Conservation (phyloP, 495 filamentous ascomycete species). For the Penicillium desertorum region DNA sequence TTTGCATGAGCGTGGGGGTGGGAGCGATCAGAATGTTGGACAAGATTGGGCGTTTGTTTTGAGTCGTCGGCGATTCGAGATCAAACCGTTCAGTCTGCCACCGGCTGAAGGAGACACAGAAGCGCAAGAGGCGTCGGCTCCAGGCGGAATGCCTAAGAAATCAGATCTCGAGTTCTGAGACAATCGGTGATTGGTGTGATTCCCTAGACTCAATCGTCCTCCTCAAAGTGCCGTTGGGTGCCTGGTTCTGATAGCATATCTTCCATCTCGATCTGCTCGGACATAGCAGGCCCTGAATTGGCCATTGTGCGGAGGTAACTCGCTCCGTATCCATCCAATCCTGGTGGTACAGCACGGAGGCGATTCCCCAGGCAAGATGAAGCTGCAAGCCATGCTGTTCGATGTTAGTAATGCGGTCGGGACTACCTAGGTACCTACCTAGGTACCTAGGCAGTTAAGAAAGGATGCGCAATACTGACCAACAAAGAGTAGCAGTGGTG, state of each 20-base stretch:
- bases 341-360: conserved; percentile 45
- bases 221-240: conserved; percentile 30
- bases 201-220: conserved; percentile 36
- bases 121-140: conserved; percentile 56
- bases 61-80: conserved; percentile 77
- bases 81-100: conserved; percentile 86
- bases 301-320: conserved; percentile 57
- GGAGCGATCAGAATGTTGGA: conserved; percentile 64
- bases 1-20: conserved; percentile 82
- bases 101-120: conserved; percentile 79
- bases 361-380: conserved; percentile 60
- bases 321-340: conserved; percentile 50
- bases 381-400: conserved; percentile 53
- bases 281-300: conserved; percentile 53
- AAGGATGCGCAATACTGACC: conserved; percentile 34
- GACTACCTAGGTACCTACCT: no score
- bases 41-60: conserved; percentile 89
- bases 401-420: conserved; percentile 23
- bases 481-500: conserved; percentile 48
- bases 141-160: conserved; percentile 56
- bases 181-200: background rate
- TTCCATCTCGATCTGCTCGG: conserved; percentile 64
- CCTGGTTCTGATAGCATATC: conserved; percentile 54
- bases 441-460: background rate
- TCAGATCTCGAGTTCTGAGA: conserved; percentile 71